Conservation (phyloP, 352 stramenopile species). For the Pythium aristosporum region DNA sequence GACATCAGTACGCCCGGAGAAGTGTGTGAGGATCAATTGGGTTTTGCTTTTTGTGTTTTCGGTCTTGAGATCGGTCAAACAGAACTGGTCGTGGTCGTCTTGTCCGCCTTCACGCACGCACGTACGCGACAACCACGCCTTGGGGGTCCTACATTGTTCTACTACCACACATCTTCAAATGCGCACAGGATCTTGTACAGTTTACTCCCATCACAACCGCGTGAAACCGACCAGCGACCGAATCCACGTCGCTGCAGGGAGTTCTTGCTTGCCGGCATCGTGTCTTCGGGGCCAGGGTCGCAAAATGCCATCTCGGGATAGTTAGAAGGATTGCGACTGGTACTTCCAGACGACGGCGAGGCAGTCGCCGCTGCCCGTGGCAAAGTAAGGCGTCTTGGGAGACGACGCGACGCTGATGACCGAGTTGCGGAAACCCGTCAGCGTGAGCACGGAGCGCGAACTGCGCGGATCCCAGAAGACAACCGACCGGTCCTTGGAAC, state of each 20-base stretch:
- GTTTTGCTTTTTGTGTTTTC: background rate
- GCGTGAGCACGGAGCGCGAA: slow-evolving; percentile 76
- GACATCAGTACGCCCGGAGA: background rate
- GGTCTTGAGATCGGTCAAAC: slow-evolving; percentile 11
- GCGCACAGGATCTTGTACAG: slow-evolving; percentile 26
- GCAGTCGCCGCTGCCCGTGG: slow-evolving; percentile 81
- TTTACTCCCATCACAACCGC: background rate
- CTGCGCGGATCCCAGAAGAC: slow-evolving; percentile 87
- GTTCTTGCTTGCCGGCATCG: no score
- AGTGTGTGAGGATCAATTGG: slow-evolving; percentile 1
- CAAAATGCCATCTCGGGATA: slow-evolving; percentile 35
- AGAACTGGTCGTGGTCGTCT: background rate
- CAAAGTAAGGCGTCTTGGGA: slow-evolving; percentile 82
- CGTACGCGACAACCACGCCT: background rate
- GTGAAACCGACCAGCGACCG: background rate
- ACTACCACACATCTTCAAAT: slow-evolving; percentile 27
- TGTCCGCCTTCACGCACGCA: background rate
- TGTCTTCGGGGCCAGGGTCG: background rate
- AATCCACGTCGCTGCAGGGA: no score
- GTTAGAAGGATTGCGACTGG: slow-evolving; percentile 87
- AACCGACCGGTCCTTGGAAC: slow-evolving; percentile 84
- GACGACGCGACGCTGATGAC: slow-evolving; percentile 87
- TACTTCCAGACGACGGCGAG: slow-evolving; percentile 89
- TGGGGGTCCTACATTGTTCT: slow-evolving; percentile 21
- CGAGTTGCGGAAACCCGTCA: slow-evolving; percentile 85